Percentiles rank a stretch among this genome's conserved stretches.
Evolutionary conservation across 1,284 basidiomycete genomes (phyloP).

Genomic region (Ceratobasidium sp.): DNA sequence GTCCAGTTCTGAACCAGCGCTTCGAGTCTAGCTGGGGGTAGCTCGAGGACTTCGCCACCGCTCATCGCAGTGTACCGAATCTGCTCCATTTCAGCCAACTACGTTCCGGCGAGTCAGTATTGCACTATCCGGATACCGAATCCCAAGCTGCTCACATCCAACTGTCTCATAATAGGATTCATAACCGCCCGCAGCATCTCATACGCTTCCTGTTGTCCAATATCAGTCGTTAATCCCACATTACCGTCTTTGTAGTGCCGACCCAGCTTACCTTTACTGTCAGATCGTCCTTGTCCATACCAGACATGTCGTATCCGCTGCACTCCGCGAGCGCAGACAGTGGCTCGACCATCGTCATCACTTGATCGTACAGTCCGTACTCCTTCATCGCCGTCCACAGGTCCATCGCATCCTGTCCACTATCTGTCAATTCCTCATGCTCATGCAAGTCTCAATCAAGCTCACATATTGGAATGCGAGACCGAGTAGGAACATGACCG

Average conservation of each 20-base stretch:
- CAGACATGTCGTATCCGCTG: background rate
- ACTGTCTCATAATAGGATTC: background rate
- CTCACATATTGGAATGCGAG: constrained; percentile 1
- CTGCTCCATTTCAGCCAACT: background rate
- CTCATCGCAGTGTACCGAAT: background rate
- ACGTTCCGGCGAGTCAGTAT: background rate
- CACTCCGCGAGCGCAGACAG: background rate
- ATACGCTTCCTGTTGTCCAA: background rate
- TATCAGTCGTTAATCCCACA: too few relatives aligned
- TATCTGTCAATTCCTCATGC: background rate
- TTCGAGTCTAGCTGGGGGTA: background rate
- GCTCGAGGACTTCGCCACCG: background rate
- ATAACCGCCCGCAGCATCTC: background rate
- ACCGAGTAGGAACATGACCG: background rate
- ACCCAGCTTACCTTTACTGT: background rate
- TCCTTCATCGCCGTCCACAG: background rate
- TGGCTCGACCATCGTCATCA: background rate
- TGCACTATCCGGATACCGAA: background rate
- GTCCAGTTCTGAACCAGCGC: background rate
- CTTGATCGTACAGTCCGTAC: background rate
- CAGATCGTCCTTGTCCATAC: background rate
- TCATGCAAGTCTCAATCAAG: background rate
- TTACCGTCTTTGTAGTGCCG: background rate
- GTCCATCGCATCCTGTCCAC: background rate
- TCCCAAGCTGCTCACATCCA: background rate